Percentiles rank a stretch among this genome's conserved stretches.
These are phyloP conservation scores for Chenopodium quinoa DNA, from an alignment of 148 eudicot species.

Conservation along the genomic window DNA sequence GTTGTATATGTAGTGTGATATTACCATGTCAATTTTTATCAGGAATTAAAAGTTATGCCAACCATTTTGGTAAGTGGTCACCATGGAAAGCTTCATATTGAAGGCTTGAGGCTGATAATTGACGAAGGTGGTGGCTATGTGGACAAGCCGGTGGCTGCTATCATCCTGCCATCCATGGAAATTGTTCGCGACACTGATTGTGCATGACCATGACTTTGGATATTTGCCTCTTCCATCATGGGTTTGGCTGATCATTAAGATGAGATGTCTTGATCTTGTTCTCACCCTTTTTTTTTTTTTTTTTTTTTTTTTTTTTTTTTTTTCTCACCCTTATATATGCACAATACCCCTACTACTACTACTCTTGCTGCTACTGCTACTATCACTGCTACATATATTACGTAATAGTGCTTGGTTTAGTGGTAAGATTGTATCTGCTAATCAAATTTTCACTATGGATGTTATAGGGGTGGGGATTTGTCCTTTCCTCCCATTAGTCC, in stretches of 20 bases:
- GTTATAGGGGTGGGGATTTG: too few species aligned
- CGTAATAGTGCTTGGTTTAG: too few species aligned
- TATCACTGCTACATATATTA: too few species aligned
- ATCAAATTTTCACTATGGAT: too few species aligned
- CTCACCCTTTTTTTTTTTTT: background rate
- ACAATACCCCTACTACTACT: too few species aligned
- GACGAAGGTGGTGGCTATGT: constrained; percentile 78
- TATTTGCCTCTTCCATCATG: background rate
- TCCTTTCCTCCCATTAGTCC: too few species aligned
- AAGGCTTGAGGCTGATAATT: constrained; percentile 70
- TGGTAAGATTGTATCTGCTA: too few species aligned
- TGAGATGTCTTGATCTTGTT: background rate
- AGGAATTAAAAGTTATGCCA: constrained; percentile 58
- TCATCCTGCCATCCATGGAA: constrained; percentile 70
- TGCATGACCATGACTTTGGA: background rate
- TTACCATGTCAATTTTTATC: background rate
- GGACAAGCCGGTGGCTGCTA: constrained; percentile 71
- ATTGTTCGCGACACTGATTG: constrained; percentile 66
- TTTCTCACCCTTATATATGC: too few species aligned
- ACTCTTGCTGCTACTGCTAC: too few species aligned
- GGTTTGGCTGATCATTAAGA: background rate
- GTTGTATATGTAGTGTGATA: background rate
- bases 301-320: too few species aligned
- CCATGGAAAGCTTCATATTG: constrained; percentile 84
- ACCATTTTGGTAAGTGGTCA: constrained; percentile 87